phyloP scores from a whole-genome alignment of 345 rosid species.

The Anastatica hierochuntica region DNA sequence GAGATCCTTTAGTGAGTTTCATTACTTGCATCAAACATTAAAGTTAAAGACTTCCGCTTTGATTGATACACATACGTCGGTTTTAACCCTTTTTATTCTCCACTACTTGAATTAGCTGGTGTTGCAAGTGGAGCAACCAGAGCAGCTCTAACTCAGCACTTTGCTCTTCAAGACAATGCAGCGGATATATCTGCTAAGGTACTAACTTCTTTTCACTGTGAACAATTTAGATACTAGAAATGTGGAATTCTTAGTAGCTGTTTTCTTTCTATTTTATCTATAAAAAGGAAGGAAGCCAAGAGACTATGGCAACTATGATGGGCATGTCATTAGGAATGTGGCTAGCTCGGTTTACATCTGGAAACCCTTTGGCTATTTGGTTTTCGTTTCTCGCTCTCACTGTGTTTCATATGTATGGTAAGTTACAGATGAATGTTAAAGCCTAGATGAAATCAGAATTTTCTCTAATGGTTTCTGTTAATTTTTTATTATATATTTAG shows the following conservation, averaged over 20 bases:
- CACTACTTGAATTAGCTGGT: conserved; percentile 45
- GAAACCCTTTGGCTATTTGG: conserved; percentile 71
- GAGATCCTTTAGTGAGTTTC: conserved; percentile 82
- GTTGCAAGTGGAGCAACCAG: conserved; percentile 99
- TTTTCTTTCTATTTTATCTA: not conserved
- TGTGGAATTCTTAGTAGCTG: not conserved
- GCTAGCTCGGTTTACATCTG: conserved; percentile 67
- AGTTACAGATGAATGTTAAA: conserved; percentile 20
- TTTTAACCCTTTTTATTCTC: not conserved
- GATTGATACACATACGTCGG: not conserved
- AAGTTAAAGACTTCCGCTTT: not conserved
- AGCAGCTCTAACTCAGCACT: conserved; percentile 96
- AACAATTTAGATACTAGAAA: not conserved
- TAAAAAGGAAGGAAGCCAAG: conserved; percentile 88
- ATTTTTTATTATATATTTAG: conserved; percentile 22
- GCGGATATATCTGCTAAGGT: conserved; percentile 96
- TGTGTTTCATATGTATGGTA: conserved; percentile 86
- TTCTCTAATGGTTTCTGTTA: not conserved
- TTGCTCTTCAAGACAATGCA: conserved; percentile 90
- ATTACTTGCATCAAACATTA: not conserved
- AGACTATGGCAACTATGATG: conserved; percentile 85
- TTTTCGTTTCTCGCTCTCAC: conserved; percentile 72
- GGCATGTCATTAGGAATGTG: conserved; percentile 96
- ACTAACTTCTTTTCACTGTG: conserved; percentile 12
- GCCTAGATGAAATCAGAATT: not conserved